A percentile compares a stretch with the other conserved stretches of the same genome.
These are phyloP conservation scores for Ophiocordyceps sinensis DNA, from an alignment of 2,329 filamentous ascomycete species.

Conservation along the genomic window DNA sequence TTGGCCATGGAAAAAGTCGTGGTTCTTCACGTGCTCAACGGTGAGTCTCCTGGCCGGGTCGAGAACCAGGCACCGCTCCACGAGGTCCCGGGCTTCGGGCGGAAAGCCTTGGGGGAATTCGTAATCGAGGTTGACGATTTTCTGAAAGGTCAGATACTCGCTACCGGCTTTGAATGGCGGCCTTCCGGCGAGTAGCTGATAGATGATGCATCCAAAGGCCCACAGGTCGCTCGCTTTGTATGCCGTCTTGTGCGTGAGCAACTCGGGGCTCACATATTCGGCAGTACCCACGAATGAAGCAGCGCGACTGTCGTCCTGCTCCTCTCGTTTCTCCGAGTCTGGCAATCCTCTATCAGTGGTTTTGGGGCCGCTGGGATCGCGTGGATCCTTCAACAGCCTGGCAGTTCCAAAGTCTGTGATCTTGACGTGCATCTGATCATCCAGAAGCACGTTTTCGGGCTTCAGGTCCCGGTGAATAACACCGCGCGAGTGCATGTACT, in stretches of 20 bases:
- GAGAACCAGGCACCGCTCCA: conserved; percentile 79
- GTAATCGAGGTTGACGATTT: conserved; percentile 90
- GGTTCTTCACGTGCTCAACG: conserved; percentile 92
- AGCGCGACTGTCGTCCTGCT: conserved; percentile 54
- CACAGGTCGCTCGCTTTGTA: conserved; percentile 96
- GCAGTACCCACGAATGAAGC: conserved; percentile 96
- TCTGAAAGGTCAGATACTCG: conserved; percentile 96
- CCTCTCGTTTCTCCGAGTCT: conserved; percentile 19
- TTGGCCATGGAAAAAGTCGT: conserved; percentile 86
- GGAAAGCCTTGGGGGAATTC: conserved; percentile 87
- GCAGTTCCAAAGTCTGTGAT: conserved; percentile 98
- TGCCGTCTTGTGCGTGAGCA: conserved; percentile 92
- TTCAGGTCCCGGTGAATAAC: conserved; percentile 96
- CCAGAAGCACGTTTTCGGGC: conserved; percentile 89
- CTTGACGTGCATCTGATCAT: conserved; percentile 94
- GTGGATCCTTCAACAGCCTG: conserved; percentile 54
- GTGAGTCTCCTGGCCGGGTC: conserved; percentile 75
- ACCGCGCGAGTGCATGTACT: conserved; percentile 93
- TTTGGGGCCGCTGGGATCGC: conserved; percentile 26
- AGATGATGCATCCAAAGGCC: conserved; percentile 97
- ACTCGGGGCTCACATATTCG: conserved; percentile 93
- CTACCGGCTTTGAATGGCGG: conserved; percentile 94
- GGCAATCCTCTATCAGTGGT: conserved; percentile 21
- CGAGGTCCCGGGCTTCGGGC: conserved; percentile 67
- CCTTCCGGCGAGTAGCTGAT: conserved; percentile 86